These are phyloP conservation scores for Agastache rugosa DNA, from an alignment of 257 asterid species.

Conservation along the genomic window DNA sequence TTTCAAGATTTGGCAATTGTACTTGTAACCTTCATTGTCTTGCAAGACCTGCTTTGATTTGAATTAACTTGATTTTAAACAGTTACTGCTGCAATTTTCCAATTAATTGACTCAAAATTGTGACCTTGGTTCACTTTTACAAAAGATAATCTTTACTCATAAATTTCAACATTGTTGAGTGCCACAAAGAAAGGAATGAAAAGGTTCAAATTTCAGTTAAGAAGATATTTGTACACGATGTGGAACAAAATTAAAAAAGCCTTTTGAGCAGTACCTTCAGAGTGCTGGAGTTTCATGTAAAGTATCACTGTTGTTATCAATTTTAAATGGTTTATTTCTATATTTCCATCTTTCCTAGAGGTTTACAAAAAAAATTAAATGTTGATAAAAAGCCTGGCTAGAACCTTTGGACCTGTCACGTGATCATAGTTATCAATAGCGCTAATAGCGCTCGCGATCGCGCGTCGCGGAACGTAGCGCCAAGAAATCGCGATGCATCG, in stretches of 20 bases:
- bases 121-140: conserved; percentile 2
- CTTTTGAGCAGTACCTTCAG: background rate
- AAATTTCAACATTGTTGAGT: background rate
- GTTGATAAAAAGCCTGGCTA: conserved; percentile 1
- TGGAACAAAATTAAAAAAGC: conserved; percentile 14
- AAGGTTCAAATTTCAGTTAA: background rate
- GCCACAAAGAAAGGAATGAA: too few species aligned
- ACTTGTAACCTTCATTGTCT: conserved; percentile 20
- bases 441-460: too few species aligned
- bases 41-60: conserved; percentile 27
- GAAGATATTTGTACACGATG: conserved; percentile 15
- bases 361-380: background rate
- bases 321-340: background rate
- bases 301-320: background rate
- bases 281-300: background rate
- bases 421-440: too few species aligned
- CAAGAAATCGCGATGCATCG: too few species aligned
- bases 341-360: background rate
- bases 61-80: conserved; percentile 30
- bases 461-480: too few species aligned
- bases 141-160: background rate
- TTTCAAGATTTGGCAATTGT: conserved; percentile 19
- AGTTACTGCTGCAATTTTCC: conserved; percentile 7
- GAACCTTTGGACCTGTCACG: conserved; percentile 1
- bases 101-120: background rate